Conservation (phyloP, 2,329 filamentous ascomycete genomes). For the Alternaria ventricosa region DNA sequence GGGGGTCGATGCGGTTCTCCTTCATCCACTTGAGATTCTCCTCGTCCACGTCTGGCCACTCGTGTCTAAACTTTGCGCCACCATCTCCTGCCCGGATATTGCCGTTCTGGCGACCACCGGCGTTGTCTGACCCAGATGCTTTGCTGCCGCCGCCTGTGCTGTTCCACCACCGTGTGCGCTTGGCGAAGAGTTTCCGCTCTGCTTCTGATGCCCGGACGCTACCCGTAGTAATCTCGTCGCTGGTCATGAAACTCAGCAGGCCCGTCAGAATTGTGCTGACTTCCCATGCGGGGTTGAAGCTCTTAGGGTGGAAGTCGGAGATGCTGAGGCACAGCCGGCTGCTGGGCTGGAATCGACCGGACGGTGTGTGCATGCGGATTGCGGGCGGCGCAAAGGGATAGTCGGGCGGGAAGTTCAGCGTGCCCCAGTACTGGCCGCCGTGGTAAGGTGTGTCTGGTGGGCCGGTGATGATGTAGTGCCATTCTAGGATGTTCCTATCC, state of each 20-base stretch:
- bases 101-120: conserved; percentile 59
- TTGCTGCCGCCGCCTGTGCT: conserved; percentile 84
- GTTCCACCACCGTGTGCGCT: conserved; percentile 92
- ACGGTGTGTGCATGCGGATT: conserved; percentile 98
- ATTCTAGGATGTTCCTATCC: conserved; percentile 90
- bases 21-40: conserved; percentile 95
- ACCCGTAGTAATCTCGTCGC: conserved; percentile 97
- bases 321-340: conserved; percentile 94
- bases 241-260: conserved; percentile 96
- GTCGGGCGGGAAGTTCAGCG: conserved; percentile 90
- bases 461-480: conserved; percentile 95
- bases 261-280: conserved; percentile 96
- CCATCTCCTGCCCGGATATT: conserved; percentile 88
- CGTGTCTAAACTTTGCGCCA: conserved; percentile 83
- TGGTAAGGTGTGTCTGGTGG: conserved; percentile 94
- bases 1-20: conserved; percentile 77
- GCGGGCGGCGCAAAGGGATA: conserved; percentile 97
- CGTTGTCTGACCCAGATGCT: conserved; percentile 51
- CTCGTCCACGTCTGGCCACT: conserved; percentile 88
- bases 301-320: conserved; percentile 96
- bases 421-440: conserved; percentile 97
- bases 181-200: conserved; percentile 80
- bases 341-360: conserved; percentile 91
- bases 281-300: conserved; percentile 98
- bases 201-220: conserved; percentile 77